Base-by-base conservation (phyloP, 768 basidiomycete genomes). In the Amanita exitialis region DNA sequence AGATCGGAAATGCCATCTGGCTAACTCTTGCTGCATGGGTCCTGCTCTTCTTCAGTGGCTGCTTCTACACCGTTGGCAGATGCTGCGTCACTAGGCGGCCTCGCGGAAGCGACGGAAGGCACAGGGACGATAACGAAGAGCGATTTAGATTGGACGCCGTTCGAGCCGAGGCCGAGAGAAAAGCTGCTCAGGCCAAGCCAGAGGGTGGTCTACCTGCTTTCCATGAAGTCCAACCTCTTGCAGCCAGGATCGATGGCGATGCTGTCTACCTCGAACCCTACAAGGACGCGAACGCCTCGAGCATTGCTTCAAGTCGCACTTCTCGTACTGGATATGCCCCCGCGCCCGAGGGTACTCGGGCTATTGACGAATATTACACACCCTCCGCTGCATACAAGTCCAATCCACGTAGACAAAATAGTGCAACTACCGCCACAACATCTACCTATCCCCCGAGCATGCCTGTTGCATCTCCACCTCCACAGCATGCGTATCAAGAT, bases 1-100 rank as follows among this genome's bases (percentile, higher is more conserved):
- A 73, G 16, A 85, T 94, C 6, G 94, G 94, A n/a, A 84, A 76
- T 53, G 91, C 87, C 18, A 78, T 94, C 38, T 97, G 94, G 94
- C 70, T 97, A 42, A 91, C 90, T 2, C 78, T 97, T 30, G 85
- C 80, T 1, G 89, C 90, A 0, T 92, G 86, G 78, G 21, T 94
- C 15, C 70, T 93, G 16, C 73, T 97, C 38, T 90, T 93, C 75
- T 86, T 96, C 66, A 85, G 87, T 41, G 89, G 91, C 10, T 95
- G 91, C 64, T 83, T 91, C 70, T 95, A 81, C 61, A 77, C 83
- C 2, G 59, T 91, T 36, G 93, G 94, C 13, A 75, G 87, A 53
- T 93, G 92, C 57, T 95, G 92, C 61, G 75, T 91, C n/a, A 71
- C 69, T 30, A 76, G 77, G 25, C 76, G 65, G 49, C 58, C 61